Evolutionary conservation across 1,139 yeast species (phyloP).

Genomic region (Diutina pseudorugosa): DNA sequence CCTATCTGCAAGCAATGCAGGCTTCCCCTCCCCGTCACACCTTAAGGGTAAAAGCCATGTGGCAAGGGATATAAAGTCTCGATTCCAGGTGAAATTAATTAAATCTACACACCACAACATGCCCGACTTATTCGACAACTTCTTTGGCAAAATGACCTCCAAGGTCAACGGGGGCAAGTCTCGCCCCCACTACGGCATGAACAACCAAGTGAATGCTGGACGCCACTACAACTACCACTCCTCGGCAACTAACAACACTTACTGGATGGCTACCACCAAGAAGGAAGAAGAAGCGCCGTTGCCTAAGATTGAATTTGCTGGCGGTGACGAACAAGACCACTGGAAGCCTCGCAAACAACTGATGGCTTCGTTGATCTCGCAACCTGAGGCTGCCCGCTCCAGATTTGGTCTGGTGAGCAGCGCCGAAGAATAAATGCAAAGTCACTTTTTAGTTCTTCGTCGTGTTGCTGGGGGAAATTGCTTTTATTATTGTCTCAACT

Average conservation of each 20-base stretch:
- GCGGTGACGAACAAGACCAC: neutral
- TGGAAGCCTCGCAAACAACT: slow-evolving; percentile 2
- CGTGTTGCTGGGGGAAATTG: too few relatives aligned
- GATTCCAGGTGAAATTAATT: neutral
- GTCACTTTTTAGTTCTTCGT: too few relatives aligned
- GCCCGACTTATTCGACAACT: slow-evolving; percentile 34
- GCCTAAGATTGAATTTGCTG: slow-evolving; percentile 1
- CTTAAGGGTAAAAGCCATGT: neutral
- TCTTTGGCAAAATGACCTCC: slow-evolving; percentile 21
- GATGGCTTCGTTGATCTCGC: neutral
- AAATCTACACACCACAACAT: slow-evolving; percentile 9
- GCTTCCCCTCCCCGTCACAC: neutral
- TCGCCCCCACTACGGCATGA: slow-evolving; percentile 17
- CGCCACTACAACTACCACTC: slow-evolving; percentile 24
- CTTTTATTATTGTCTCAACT: neutral
- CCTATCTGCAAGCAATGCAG: neutral
- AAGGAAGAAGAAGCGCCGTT: neutral
- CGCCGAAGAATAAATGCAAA: neutral
- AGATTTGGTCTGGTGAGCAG: neutral
- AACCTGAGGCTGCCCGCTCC: neutral
- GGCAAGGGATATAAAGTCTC: neutral
- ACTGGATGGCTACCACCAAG: slow-evolving; percentile 23
- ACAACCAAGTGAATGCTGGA: slow-evolving; percentile 28
- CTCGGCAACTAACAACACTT: slow-evolving; percentile 25
- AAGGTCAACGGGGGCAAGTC: slow-evolving; percentile 24